Evolutionary conservation across 1,284 basidiomycete genomes (phyloP).

Genomic region (Cutaneotrichosporon dermatis): DNA sequence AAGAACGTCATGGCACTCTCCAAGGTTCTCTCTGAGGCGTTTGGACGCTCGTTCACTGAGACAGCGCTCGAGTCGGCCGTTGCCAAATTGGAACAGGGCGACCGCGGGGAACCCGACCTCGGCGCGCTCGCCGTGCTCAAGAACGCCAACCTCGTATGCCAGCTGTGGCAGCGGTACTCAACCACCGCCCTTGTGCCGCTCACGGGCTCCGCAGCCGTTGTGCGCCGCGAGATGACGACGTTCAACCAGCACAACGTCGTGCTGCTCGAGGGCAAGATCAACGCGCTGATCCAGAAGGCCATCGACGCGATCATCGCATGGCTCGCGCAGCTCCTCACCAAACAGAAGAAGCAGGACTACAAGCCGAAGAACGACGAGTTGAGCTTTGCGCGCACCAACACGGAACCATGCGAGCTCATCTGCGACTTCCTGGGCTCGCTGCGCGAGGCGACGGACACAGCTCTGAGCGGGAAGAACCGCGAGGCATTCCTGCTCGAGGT

Average conservation of each 20-base stretch:
- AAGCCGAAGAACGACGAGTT: constrained; percentile 93
- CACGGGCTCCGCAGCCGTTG: constrained; percentile 76
- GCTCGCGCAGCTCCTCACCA: constrained; percentile 62
- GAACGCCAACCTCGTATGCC: constrained; percentile 80
- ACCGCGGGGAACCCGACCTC: constrained; percentile 80
- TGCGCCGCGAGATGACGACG: constrained; percentile 86
- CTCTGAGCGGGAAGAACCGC: constrained; percentile 82
- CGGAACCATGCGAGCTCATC: constrained; percentile 86
- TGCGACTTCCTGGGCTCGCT: constrained; percentile 81
- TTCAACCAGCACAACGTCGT: constrained; percentile 89
- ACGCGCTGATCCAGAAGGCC: constrained; percentile 74
- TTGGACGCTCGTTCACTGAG: constrained; percentile 83
- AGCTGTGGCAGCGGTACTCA: constrained; percentile 96
- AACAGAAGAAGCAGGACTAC: constrained; percentile 96
- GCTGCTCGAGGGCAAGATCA: constrained; percentile 80
- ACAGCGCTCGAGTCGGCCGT: constrained; percentile 81
- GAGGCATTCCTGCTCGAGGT: constrained; percentile 90
- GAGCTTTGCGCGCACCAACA: constrained; percentile 89
- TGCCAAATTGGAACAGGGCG: constrained; percentile 65
- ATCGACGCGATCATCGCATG: constrained; percentile 76
- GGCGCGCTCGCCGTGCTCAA: constrained; percentile 64
- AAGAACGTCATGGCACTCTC: constrained; percentile 85
- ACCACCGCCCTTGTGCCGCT: constrained; percentile 86
- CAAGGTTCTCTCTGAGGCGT: constrained; percentile 80
- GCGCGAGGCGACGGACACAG: constrained; percentile 65